phyloP scores from a whole-genome alignment of 1,139 yeast species.

The Taphrina sp. region DNA sequence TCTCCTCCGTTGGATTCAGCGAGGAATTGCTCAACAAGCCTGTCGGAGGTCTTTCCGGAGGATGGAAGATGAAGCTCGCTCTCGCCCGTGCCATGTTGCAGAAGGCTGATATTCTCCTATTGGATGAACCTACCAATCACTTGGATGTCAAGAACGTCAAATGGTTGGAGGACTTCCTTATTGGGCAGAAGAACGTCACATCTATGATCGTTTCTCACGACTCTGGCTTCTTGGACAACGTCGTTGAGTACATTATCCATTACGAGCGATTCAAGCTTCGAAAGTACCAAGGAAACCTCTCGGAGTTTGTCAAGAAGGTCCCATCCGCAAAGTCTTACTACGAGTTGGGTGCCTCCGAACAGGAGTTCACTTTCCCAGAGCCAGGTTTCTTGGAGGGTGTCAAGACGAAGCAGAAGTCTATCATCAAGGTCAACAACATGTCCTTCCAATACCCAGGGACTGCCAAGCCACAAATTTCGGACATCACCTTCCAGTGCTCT shows the following conservation, averaged over 20 bases:
- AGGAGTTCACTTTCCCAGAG: conserved; percentile 97
- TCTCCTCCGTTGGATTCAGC: conserved; percentile 84
- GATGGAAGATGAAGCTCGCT: conserved; percentile 99
- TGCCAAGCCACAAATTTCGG: conserved; percentile 69
- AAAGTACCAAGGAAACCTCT: conserved; percentile 91
- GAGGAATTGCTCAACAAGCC: conserved; percentile 79
- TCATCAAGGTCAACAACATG: conserved; percentile 83
- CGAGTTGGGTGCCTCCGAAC: conserved; percentile 88
- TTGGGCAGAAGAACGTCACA: conserved; percentile 72
- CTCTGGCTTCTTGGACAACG: conserved; percentile 91
- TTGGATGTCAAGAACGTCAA: conserved; percentile 98
- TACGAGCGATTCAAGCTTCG: conserved; percentile 93
- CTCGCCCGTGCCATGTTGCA: conserved; percentile 98
- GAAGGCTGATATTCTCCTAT: conserved; percentile 95
- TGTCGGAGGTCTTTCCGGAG: conserved; percentile 93
- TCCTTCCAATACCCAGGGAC: conserved; percentile 90
- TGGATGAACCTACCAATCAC: conserved; percentile 99
- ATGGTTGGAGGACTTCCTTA: conserved; percentile 98
- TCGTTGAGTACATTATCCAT: conserved; percentile 94
- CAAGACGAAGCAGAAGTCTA: conserved; percentile 89
- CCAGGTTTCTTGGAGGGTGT: conserved; percentile 97
- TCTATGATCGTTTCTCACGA: conserved; percentile 96
- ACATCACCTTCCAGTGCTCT: conserved; percentile 85
- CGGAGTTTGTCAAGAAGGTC: conserved; percentile 83
- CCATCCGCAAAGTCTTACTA: conserved; percentile 97